Conservation (phyloP, 306 rosid species). For the Ammopiptanthus mongolicus region DNA sequence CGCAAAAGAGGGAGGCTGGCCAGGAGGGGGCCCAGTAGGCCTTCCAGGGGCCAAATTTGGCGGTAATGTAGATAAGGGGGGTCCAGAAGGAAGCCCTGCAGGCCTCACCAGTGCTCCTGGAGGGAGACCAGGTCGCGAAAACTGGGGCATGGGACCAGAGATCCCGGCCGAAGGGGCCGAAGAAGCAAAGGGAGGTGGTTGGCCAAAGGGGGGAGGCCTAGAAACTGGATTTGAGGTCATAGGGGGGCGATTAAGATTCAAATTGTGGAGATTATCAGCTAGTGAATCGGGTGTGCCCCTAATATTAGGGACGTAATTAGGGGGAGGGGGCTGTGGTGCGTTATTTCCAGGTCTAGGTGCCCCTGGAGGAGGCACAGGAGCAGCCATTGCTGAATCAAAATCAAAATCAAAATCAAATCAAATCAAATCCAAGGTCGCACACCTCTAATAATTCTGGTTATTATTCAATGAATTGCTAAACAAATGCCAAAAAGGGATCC, state of each 20-base stretch:
- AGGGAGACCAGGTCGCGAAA: conserved; percentile 76
- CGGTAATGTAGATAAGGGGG: conserved; percentile 37
- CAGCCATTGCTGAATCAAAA: conserved; percentile 59
- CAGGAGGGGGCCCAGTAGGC: conserved; percentile 41
- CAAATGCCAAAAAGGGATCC: conserved; percentile 16
- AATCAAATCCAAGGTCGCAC: conserved; percentile 24
- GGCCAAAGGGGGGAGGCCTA: conserved; percentile 74
- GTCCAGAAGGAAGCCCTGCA: conserved; percentile 46
- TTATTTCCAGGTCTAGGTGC: conserved; percentile 78
- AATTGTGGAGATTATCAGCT: conserved; percentile 56
- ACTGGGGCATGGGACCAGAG: conserved; percentile 41
- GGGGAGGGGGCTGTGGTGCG: conserved; percentile 49
- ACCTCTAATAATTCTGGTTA: background rate
- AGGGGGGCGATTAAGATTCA: conserved; percentile 80
- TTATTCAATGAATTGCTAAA: background rate
- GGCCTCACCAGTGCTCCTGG: conserved; percentile 50
- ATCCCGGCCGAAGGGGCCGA: conserved; percentile 44
- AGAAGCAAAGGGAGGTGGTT: conserved; percentile 49
- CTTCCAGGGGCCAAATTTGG: conserved; percentile 34
- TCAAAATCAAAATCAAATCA: conserved; percentile 24
- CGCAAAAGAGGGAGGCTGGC: conserved; percentile 36
- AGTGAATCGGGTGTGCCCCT: conserved; percentile 42
- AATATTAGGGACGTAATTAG: conserved; percentile 60
- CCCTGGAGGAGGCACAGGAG: conserved; percentile 97
- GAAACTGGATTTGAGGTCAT: conserved; percentile 55